These are phyloP conservation scores for Recurvomyces mirabilis DNA, from an alignment of 495 filamentous ascomycete genomes.

Conservation along the genomic window DNA sequence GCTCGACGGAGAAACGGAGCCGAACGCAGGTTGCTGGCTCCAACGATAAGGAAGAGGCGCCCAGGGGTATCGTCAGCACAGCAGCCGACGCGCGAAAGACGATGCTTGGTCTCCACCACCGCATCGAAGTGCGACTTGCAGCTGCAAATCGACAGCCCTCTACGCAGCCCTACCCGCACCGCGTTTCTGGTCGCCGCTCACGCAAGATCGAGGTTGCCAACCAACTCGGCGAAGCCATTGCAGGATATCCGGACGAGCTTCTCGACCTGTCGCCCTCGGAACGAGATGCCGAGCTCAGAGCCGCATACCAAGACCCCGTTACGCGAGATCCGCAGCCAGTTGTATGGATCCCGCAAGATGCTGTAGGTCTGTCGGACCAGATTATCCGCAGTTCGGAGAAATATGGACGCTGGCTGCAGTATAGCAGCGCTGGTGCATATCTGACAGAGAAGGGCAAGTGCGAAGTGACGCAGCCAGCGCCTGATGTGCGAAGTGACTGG, in stretches of 20 bases:
- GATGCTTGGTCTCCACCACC: background rate
- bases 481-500: slow-evolving; percentile 11
- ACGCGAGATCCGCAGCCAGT: slow-evolving; percentile 7
- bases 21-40: background rate
- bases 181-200: background rate
- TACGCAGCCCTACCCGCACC: background rate
- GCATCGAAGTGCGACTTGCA: background rate
- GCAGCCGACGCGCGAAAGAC: slow-evolving; percentile 5
- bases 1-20: background rate
- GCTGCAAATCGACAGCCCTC: background rate
- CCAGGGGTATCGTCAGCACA: background rate
- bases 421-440: slow-evolving; percentile 6
- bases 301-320: slow-evolving; percentile 10
- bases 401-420: background rate
- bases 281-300: slow-evolving; percentile 1
- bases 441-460: slow-evolving; percentile 8
- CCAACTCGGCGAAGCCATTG: slow-evolving; percentile 4
- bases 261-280: slow-evolving; percentile 2
- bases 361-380: slow-evolving; percentile 4
- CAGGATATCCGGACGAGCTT: slow-evolving; percentile 10
- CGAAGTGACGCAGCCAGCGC: slow-evolving; percentile 7
- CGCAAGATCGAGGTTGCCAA: slow-evolving; percentile 1
- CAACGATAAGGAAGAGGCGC: background rate
- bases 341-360: slow-evolving; percentile 9
- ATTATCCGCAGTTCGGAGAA: background rate